Base-by-base conservation (phyloP, 2,329 filamentous ascomycete species). In the Calonectria fujianensis region DNA sequence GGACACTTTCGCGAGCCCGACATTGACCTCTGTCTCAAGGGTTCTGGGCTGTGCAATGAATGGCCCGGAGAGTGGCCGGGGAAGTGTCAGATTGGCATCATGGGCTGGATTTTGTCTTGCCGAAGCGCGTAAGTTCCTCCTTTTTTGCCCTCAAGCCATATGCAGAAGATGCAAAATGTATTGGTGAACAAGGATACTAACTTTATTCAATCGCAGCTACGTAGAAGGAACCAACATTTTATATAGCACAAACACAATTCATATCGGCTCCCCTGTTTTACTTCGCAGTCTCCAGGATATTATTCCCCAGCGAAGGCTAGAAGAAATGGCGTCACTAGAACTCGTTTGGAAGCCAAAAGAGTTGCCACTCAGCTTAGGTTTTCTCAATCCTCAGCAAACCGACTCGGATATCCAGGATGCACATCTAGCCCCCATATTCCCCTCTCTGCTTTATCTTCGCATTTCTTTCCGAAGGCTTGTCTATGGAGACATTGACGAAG, bases 91-190 rank as follows among this genome's bases (percentile, higher is more conserved):
- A 73, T 83, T n/a, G 82, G 82, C 6, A 76, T 79, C 31, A 80
- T 82, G 77, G 82, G 81, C 20, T 83, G 82, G 82, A 67, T 84
- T 24, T 59, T 82, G 29, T 69, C 76, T 8, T 83, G 82, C 51
- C 80, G 78, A 54, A 77, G 80, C 41, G 82, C 82, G 79, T 80
- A 66, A 64, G 79, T 74, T 16, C 3, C 20, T 16, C 18, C 24
- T 48, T 59, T 48, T 59, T 14, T 29, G 5, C 27, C 24, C 41
- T 29, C 18, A 16, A 4, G 24, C 48, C 16, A 31, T 14, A 32
- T 50, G 52, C 18, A 35, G 18, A 29, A 5, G 51, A 20, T n/a
- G 20, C 4, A 20, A 2, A n/a, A 13, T 16, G 14, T 31, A 29
- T 54, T 32, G 35, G 27, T 6, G 27, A 27, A n/a, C 7, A 20